These are phyloP conservation scores for Plasmodium falciparum DNA, from an alignment of 169 alveolate species.

Conservation along the genomic window DNA sequence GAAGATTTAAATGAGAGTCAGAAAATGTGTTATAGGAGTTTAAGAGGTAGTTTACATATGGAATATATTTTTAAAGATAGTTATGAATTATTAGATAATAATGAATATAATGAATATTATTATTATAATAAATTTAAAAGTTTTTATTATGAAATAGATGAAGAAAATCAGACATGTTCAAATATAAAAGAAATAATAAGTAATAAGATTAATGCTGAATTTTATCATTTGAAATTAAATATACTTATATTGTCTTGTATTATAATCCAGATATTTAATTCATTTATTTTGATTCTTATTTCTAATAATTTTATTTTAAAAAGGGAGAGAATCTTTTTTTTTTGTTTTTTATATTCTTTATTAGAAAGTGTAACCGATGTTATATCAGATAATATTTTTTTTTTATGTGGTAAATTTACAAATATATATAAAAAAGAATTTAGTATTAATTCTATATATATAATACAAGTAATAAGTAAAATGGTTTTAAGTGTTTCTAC, in stretches of 20 bases:
- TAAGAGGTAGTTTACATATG: constrained; percentile 48
- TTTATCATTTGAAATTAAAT: constrained; percentile 65
- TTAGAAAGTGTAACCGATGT: constrained; percentile 76
- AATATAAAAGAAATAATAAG: constrained; percentile 41
- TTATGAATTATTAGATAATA: constrained; percentile 35
- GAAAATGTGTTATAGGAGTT: constrained; percentile 10
- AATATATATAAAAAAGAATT: constrained; percentile 69
- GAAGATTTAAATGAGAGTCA: constrained; percentile 1
- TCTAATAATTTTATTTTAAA: constrained; percentile 57
- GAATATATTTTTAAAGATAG: constrained; percentile 61
- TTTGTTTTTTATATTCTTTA: constrained; percentile 74
- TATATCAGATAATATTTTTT: constrained; percentile 75
- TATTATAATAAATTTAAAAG: constrained; percentile 72
- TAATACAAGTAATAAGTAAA: constrained; percentile 71
- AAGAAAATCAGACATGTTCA: background rate
- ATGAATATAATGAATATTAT: constrained; percentile 28
- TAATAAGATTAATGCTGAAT: constrained; percentile 65
- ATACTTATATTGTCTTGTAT: constrained; percentile 74
- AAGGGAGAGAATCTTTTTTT: constrained; percentile 63
- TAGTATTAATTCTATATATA: constrained; percentile 45
- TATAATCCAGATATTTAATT: constrained; percentile 62
- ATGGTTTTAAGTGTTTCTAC: constrained; percentile 71
- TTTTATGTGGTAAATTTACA: constrained; percentile 76
- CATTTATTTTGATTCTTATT: constrained; percentile 56
- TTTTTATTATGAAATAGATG: constrained; percentile 42